Evolutionary conservation across 176 grass and related monocot species (phyloP).

Genomic region (Aegilops bicornis): DNA sequence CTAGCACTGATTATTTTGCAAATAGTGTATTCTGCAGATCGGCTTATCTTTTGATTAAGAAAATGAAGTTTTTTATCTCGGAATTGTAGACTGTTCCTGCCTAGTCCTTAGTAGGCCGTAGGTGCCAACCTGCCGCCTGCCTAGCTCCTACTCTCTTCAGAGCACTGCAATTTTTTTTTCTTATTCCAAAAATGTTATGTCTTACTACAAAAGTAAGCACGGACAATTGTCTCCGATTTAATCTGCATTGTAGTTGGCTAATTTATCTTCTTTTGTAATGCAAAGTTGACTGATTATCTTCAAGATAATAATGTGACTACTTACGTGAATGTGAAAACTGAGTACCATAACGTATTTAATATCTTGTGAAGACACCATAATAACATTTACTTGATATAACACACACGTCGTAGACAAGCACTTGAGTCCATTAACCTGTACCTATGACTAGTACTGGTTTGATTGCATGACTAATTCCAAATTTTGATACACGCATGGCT

Average conservation of each 20-base stretch:
- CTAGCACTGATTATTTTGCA: background rate
- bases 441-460: background rate
- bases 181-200: background rate
- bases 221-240: background rate
- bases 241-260: conserved; percentile 2
- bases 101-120: background rate
- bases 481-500: background rate
- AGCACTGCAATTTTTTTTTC: background rate
- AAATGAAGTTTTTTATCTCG: background rate
- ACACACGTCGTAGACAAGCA: background rate
- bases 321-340: background rate
- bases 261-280: background rate
- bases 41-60: background rate
- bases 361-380: background rate
- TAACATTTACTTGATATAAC: background rate
- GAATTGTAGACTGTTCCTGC: background rate
- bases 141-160: background rate
- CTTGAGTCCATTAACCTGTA: conserved; percentile 8
- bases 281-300: background rate
- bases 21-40: conserved; percentile 7
- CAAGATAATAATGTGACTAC: background rate
- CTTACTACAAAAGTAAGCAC: background rate
- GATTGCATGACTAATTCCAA: background rate
- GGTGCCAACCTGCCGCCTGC: background rate
- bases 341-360: background rate